Evolutionary conservation across 163 green algal genomes (phyloP).

Genomic region (Dunaliella salina): DNA sequence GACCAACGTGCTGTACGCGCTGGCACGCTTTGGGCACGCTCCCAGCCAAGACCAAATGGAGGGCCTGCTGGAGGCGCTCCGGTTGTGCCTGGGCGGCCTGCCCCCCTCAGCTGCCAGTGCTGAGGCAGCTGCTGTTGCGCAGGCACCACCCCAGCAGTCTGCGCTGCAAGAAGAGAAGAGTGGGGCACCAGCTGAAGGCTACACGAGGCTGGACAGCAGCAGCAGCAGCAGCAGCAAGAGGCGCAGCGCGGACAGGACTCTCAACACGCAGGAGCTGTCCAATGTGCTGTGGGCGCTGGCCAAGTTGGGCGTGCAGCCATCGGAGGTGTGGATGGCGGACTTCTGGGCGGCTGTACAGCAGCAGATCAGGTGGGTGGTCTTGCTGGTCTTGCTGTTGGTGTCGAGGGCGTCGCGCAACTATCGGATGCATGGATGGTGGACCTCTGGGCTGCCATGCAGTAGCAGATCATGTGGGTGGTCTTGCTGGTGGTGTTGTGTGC

Average conservation of each 20-base stretch:
- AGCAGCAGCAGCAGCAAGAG: neutral
- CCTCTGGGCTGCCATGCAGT: constrained; percentile 10
- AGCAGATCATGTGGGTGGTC: neutral
- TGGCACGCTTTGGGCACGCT: neutral
- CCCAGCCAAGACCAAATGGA: neutral
- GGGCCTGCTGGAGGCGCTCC: neutral
- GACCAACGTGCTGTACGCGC: constrained; percentile 11
- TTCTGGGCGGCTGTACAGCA: constrained; percentile 12
- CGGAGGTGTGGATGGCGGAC: constrained; percentile 8
- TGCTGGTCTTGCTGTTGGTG: too few species aligned
- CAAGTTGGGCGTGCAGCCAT: constrained; percentile 15
- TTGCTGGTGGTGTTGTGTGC: too few species aligned
- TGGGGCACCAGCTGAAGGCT: neutral
- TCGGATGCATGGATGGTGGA: constrained; percentile 9
- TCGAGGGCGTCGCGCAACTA: constrained; percentile 1
- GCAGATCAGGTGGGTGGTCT: neutral
- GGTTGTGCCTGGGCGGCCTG: neutral
- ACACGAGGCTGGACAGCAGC: neutral
- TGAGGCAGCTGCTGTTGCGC: too few species aligned
- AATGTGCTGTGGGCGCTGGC: constrained; percentile 19
- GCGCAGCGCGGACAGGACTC: neutral
- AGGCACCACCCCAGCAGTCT: neutral
- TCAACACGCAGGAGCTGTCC: constrained; percentile 14
- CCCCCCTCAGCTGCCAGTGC: neutral
- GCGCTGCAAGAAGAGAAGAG: neutral